Evolutionary conservation across 2,329 filamentous ascomycete species (phyloP).

Genomic region (Penicillium sp.): DNA sequence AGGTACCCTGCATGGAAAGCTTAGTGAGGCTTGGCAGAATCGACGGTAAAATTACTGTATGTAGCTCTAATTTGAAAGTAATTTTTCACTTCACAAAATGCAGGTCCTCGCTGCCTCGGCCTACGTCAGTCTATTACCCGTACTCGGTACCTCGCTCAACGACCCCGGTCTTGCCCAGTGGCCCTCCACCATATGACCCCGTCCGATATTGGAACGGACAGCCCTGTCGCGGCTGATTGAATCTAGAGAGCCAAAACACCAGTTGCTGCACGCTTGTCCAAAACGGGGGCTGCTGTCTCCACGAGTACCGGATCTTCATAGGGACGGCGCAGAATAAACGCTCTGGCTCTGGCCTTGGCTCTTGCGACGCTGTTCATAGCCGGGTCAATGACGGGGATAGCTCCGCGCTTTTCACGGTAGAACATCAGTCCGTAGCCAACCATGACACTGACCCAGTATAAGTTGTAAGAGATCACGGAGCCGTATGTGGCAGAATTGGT

Average conservation of each 20-base stretch:
- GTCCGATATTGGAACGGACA: not conserved
- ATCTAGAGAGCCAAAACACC: not conserved
- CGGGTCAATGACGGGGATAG: constrained; percentile 19
- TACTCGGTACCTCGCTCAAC: not conserved
- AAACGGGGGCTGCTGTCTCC: not conserved
- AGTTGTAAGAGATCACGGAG: constrained; percentile 79
- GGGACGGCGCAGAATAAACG: constrained; percentile 17
- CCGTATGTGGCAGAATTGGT: constrained; percentile 84
- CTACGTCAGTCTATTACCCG: too few relatives aligned
- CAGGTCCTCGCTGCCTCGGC: not conserved
- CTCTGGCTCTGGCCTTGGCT: constrained; percentile 15
- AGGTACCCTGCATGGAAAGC: not conserved
- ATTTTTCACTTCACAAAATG: not conserved
- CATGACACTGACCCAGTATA: constrained; percentile 64
- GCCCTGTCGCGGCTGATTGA: not conserved
- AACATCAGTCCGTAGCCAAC: constrained; percentile 19
- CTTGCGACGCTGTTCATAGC: constrained; percentile 5
- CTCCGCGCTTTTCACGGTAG: constrained; percentile 18
- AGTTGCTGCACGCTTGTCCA: not conserved
- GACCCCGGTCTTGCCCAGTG: not conserved
- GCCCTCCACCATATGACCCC: not conserved
- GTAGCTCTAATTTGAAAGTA: not conserved
- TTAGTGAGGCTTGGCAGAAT: not conserved
- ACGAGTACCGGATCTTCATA: constrained; percentile 4
- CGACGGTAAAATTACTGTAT: not conserved